Conservation (phyloP, 2,329 filamentous ascomycete genomes). For the Cytospora schulzeri region DNA sequence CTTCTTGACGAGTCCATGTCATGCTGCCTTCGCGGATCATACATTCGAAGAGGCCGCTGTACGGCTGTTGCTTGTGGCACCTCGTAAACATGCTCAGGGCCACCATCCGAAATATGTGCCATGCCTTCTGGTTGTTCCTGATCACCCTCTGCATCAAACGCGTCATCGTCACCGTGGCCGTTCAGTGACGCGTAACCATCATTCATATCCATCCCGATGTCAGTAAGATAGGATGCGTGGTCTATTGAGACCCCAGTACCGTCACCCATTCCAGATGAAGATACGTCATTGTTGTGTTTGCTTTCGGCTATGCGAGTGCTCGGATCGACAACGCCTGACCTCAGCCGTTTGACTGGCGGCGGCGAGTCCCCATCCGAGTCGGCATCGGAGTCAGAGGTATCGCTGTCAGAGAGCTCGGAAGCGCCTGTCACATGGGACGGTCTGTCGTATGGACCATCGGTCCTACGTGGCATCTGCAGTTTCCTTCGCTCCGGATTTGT, state of each 20-base stretch:
- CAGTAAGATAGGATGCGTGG: not conserved
- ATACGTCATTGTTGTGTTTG: not conserved
- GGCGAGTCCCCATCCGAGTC: not conserved
- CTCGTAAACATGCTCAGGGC: not conserved
- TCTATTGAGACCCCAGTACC: not conserved
- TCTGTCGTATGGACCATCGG: not conserved
- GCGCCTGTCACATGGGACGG: not conserved
- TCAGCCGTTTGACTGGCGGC: not conserved
- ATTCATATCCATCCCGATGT: not conserved
- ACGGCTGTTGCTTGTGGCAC: not conserved
- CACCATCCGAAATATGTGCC: not conserved
- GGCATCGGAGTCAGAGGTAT: not conserved
- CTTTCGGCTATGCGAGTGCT: not conserved
- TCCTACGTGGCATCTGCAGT: conserved; percentile 15
- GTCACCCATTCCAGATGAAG: not conserved
- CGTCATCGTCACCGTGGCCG: not conserved
- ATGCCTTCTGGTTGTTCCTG: not conserved
- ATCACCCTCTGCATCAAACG: not conserved
- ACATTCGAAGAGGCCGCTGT: not conserved
- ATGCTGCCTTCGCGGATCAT: not conserved
- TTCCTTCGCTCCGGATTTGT: conserved; percentile 19
- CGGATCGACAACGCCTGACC: not conserved
- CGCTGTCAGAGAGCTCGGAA: not conserved
- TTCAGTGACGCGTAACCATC: not conserved
- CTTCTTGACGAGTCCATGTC: not conserved